Percentiles rank a stretch among this genome's conserved stretches.
These are phyloP conservation scores for Lupinus albus DNA, from an alignment of 306 rosid genomes.

Conservation along the genomic window DNA sequence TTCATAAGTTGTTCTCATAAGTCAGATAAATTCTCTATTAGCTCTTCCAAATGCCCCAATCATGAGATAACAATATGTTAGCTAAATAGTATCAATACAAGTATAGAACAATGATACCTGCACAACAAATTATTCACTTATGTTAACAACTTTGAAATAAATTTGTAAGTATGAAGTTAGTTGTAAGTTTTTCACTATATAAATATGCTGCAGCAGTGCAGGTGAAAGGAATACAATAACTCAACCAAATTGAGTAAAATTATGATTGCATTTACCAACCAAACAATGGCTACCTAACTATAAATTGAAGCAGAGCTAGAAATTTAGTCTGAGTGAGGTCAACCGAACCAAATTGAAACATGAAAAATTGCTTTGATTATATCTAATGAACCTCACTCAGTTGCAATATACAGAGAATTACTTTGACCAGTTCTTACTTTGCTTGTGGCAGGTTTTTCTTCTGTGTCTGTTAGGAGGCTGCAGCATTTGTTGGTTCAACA, in stretches of 20 bases:
- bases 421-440: slow-evolving; percentile 35
- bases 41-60: not conserved
- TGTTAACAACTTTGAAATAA: not conserved
- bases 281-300: not conserved
- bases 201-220: not conserved
- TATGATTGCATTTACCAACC: not conserved
- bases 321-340: too few species aligned
- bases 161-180: not conserved
- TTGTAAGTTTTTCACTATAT: not conserved
- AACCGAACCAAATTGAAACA: too few species aligned
- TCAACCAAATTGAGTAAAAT: not conserved
- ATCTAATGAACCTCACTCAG: not conserved
- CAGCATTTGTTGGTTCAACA: slow-evolving; percentile 99
- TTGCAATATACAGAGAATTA: slow-evolving; percentile 14
- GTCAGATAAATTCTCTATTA: too few species aligned
- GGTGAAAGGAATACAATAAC: not conserved
- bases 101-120: too few species aligned
- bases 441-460: slow-evolving; percentile 66
- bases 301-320: too few species aligned
- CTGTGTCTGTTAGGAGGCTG: slow-evolving; percentile 80
- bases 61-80: not conserved
- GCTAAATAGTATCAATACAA: not conserved
- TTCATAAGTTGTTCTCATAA: too few species aligned
- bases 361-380: too few species aligned
- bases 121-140: too few species aligned